phyloP scores from a whole-genome alignment of 2,329 filamentous ascomycete species.

The Daldinia sp. region DNA sequence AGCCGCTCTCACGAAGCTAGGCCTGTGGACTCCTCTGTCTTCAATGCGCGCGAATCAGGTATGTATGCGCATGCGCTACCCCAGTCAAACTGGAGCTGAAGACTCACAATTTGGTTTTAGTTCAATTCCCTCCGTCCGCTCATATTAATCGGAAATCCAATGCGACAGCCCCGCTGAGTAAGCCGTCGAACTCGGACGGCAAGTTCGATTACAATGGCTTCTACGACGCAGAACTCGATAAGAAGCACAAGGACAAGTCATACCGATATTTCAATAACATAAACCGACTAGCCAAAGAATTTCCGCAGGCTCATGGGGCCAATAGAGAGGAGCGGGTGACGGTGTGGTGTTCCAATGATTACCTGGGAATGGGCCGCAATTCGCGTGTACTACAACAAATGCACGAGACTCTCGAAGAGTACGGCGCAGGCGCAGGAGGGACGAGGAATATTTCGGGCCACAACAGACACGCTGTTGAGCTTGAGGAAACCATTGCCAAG shows the following conservation, averaged over 20 bases:
- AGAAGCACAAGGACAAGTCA: slow-evolving; percentile 99
- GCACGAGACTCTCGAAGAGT: slow-evolving; percentile 94
- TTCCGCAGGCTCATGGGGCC: slow-evolving; percentile 92
- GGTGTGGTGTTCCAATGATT: slow-evolving; percentile 99
- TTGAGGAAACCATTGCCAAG: slow-evolving; percentile 84
- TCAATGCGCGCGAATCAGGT: slow-evolving; percentile 61
- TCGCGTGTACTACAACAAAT: slow-evolving; percentile 85
- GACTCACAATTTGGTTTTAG: slow-evolving; percentile 42
- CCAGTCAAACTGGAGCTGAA: not conserved
- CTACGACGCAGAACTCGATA: slow-evolving; percentile 87
- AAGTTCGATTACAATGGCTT: slow-evolving; percentile 93
- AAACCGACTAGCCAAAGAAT: slow-evolving; percentile 95
- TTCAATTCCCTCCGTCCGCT: slow-evolving; percentile 48
- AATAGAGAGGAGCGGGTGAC: slow-evolving; percentile 85
- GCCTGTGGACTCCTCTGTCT: slow-evolving; percentile 70
- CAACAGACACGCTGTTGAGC: slow-evolving; percentile 88
- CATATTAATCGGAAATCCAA: slow-evolving; percentile 44
- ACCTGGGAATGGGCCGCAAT: slow-evolving; percentile 97
- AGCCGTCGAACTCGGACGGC: slow-evolving; percentile 47
- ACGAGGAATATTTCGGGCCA: slow-evolving; percentile 98
- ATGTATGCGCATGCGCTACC: slow-evolving; percentile 35
- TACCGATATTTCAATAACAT: slow-evolving; percentile 99
- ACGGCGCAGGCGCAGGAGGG: slow-evolving; percentile 93
- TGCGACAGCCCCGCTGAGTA: slow-evolving; percentile 40
- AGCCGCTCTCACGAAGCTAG: slow-evolving; percentile 79